A percentile compares a stretch with the other conserved stretches of the same genome.
Conservation (phyloP, 176 grass and related monocot species). For the Ensete ventricosum region DNA sequence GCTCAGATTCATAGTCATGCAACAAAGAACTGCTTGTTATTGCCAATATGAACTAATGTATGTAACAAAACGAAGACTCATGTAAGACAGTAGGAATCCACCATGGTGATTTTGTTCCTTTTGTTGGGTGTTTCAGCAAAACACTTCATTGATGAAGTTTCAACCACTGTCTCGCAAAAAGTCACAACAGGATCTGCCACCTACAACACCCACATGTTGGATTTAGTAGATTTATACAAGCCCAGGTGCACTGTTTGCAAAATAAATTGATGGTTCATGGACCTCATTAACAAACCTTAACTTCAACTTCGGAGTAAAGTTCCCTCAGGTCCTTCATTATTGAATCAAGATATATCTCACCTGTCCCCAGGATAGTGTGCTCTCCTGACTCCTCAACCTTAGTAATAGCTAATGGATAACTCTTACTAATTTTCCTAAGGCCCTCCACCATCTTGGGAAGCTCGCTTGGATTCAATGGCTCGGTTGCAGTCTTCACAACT, state of each 20-base stretch:
- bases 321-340: conserved; percentile 99
- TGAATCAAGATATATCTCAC: conserved; percentile 93
- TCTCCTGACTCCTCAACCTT: conserved; percentile 98
- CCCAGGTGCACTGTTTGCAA: background rate
- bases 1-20: background rate
- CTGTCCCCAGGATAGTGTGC: conserved; percentile 88
- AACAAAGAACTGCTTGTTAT: background rate
- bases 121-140: conserved; percentile 99
- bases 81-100: conserved; percentile 11
- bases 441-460: conserved; percentile 98
- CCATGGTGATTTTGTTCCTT: conserved; percentile 99
- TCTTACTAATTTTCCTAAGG: conserved; percentile 97
- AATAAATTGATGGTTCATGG: conserved; percentile 3
- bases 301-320: conserved; percentile 98
- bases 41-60: too few relatives aligned
- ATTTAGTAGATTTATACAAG: background rate
- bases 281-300: conserved; percentile 54
- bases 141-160: conserved; percentile 98
- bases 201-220: conserved; percentile 30
- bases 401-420: conserved; percentile 93
- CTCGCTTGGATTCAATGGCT: conserved; percentile 95
- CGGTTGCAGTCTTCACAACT: conserved; percentile 92
- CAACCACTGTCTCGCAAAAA: conserved; percentile 95
- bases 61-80: background rate
- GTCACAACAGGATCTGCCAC: conserved; percentile 98